Evolutionary conservation across 2,329 filamentous ascomycete genomes (phyloP).

Genomic region (Corinectria fuckeliana): DNA sequence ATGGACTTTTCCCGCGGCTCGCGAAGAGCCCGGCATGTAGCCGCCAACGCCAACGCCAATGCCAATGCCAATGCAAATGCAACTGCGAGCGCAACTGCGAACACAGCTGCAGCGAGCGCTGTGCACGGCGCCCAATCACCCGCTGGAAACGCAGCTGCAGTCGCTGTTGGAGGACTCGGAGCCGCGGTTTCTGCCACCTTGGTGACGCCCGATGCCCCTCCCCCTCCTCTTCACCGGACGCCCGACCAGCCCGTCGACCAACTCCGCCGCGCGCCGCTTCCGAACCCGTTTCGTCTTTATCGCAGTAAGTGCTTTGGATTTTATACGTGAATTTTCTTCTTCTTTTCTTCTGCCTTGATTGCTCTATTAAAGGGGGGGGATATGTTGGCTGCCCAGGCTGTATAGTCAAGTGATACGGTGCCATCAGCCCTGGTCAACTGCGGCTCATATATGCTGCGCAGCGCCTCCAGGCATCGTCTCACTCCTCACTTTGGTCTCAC

Average conservation of each 20-base stretch:
- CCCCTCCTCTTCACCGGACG: constrained; percentile 32
- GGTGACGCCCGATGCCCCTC: constrained; percentile 34
- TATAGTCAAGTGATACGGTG: constrained; percentile 6
- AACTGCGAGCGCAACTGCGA: constrained; percentile 19
- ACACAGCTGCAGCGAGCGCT: constrained; percentile 2
- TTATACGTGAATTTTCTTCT: background rate
- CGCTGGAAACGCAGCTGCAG: constrained; percentile 20
- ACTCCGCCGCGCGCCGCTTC: constrained; percentile 38
- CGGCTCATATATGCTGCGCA: background rate
- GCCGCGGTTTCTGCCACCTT: constrained; percentile 28
- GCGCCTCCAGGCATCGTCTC: constrained; percentile 1
- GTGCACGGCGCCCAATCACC: constrained; percentile 6
- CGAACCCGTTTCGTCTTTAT: constrained; percentile 47
- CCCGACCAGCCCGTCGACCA: constrained; percentile 37
- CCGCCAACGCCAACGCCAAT: constrained; percentile 25
- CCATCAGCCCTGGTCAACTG: background rate
- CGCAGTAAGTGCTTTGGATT: constrained; percentile 41
- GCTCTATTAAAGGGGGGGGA: background rate
- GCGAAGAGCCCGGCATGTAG: constrained; percentile 41
- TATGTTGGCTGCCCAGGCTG: background rate
- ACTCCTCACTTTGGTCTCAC: constrained; percentile 5
- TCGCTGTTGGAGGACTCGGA: constrained; percentile 25
- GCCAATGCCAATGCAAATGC: constrained; percentile 21
- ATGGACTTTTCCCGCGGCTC: constrained; percentile 43
- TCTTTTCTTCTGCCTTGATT: background rate